These are phyloP conservation scores for Dioscorea zingiberensis DNA, from an alignment of 106 monocot genomes.

Conservation along the genomic window DNA sequence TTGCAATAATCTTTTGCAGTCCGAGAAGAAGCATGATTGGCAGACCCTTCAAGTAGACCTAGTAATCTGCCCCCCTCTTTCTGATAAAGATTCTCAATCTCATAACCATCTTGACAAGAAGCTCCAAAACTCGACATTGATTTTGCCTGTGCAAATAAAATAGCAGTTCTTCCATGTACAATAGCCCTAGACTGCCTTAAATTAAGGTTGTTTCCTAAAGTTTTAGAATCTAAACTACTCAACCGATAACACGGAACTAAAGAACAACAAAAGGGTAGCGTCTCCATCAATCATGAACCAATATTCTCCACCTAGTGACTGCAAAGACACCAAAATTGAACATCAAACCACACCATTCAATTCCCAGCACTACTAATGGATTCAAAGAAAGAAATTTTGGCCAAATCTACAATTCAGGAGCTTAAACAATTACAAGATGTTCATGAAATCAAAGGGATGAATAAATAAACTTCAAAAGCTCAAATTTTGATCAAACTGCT, in stretches of 20 bases:
- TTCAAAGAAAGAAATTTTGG: too few species aligned
- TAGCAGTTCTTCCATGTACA: conserved; percentile 10
- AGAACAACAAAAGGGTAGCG: conserved; percentile 25
- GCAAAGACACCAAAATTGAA: too few species aligned
- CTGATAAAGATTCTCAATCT: conserved; percentile 12
- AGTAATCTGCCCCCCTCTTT: conserved; percentile 23
- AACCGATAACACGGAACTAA: conserved; percentile 16
- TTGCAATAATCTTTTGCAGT: conserved; percentile 2
- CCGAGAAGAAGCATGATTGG: not conserved
- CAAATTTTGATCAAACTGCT: too few species aligned
- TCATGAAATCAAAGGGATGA: too few species aligned
- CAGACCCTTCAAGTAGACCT: conserved; percentile 15
- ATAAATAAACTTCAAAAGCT: too few species aligned
- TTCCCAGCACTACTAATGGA: too few species aligned
- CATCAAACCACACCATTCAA: too few species aligned
- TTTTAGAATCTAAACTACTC: conserved; percentile 11
- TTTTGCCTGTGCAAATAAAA: conserved; percentile 9
- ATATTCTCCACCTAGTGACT: too few species aligned
- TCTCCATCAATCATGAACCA: conserved; percentile 33
- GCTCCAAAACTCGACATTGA: not conserved
- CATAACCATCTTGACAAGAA: conserved; percentile 4
- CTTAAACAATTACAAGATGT: too few species aligned
- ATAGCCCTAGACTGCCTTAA: conserved; percentile 6
- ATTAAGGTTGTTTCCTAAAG: conserved; percentile 8
- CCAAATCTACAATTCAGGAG: too few species aligned